Base-by-base conservation (phyloP, 139 green algal genomes). In the Chlamydomonas sp. region DNA sequence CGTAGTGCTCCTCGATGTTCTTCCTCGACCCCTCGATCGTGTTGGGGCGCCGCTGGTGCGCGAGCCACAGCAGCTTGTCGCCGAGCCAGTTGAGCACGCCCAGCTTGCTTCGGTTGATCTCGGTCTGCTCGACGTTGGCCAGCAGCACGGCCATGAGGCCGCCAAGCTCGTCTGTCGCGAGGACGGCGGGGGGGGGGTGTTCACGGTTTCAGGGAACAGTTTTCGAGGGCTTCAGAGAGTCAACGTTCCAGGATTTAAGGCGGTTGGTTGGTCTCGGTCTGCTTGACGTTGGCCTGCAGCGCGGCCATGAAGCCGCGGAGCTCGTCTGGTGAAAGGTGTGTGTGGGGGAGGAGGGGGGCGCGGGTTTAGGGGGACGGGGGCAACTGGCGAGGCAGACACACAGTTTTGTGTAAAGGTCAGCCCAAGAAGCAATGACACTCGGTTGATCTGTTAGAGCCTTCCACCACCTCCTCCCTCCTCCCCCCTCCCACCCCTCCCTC, bases 1-100 rank as follows among this genome's bases (percentile, higher is more conserved):
- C 94, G 73, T 98, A 98, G 80, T 98, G 94, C 75, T 94, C 85
- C 82, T 93, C 87, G 47, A 98, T 98, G 86, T 98, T 97, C 48
- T 78, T 80, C 5, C 87, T 81, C 48, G 78, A 90, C 81, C 79
- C 81, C 36, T 80, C 47, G 29, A 89, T 77, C 8, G 90, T 96
- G 87, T 97, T 97, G 63, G 75, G 75, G 31, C 89, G 73, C 22
- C 65, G 35, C n/a, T 78, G 50, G 80, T 98, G 93, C 24, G 89
- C 79, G 24, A 84, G 43, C 39, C 79, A 79, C 50, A 96, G 73
- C 70, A 95, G 59, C 13, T 84, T 72, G 68, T 94, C 90, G 5
- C 88, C 90, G n/a, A 92, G 2, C 76, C 83, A 93, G 78, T 90
- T 90, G 54, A 90, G 74, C 10, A 87, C 31, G n/a, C 88, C 90